phyloP scores from a whole-genome alignment of 2,329 filamentous ascomycete species.

The Whalleya microplaca region DNA sequence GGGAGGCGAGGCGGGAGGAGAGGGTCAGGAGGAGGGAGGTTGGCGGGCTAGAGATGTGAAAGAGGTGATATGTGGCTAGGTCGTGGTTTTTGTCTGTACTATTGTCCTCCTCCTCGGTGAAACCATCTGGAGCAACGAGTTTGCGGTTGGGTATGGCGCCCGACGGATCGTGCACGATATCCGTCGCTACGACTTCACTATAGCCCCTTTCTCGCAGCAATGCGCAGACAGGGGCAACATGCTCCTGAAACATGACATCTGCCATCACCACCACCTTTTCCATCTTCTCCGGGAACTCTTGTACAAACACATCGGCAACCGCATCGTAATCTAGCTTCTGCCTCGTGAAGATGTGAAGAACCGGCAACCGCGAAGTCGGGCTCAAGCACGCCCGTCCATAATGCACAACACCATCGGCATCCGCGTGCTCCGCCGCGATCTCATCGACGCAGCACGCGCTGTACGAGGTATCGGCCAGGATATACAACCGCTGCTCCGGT shows the following conservation, averaged over 20 bases:
- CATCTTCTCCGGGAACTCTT: slow-evolving; percentile 67
- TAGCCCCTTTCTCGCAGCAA: slow-evolving; percentile 69
- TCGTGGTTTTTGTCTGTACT: slow-evolving; percentile 26
- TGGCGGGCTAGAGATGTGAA: slow-evolving; percentile 83
- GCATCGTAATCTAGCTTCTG: slow-evolving; percentile 67
- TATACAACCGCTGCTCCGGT: slow-evolving; percentile 62
- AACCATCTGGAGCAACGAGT: slow-evolving; percentile 43
- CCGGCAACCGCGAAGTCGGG: slow-evolving; percentile 82
- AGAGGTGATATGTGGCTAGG: slow-evolving; percentile 72
- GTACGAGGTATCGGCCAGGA: slow-evolving; percentile 94
- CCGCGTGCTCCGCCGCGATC: slow-evolving; percentile 89
- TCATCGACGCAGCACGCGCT: slow-evolving; percentile 97
- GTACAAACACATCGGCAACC: slow-evolving; percentile 64
- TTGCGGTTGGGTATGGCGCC: slow-evolving; percentile 84
- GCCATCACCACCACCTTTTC: slow-evolving; percentile 80
- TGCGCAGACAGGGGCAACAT: slow-evolving; percentile 63
- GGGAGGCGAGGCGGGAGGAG: slow-evolving; percentile 75
- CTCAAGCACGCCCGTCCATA: slow-evolving; percentile 93
- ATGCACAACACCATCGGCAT: slow-evolving; percentile 90
- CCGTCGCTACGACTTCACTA: slow-evolving; percentile 67
- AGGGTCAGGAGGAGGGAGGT: slow-evolving; percentile 85
- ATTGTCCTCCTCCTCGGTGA: slow-evolving; percentile 40
- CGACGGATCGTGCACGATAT: slow-evolving; percentile 76
- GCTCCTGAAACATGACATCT: slow-evolving; percentile 83
- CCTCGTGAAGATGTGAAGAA: slow-evolving; percentile 87